These are phyloP conservation scores for Lodderomyces elongisporus DNA, from an alignment of 1,139 yeast genomes.

Conservation along the genomic window DNA sequence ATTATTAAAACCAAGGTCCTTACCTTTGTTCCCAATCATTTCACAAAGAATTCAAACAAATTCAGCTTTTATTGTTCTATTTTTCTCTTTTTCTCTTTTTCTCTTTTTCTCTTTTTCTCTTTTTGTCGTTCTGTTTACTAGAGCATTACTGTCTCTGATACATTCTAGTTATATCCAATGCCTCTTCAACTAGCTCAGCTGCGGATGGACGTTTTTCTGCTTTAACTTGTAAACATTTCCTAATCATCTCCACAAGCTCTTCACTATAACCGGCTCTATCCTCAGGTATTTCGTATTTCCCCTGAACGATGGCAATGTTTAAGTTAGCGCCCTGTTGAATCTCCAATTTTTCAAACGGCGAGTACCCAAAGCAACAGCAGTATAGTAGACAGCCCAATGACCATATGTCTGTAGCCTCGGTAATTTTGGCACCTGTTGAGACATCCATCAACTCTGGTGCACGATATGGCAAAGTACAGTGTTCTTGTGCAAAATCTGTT, in stretches of 20 bases:
- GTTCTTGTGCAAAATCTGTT: constrained; percentile 80
- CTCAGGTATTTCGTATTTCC: constrained; percentile 61
- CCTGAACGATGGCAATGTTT: constrained; percentile 69
- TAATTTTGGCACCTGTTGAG: constrained; percentile 54
- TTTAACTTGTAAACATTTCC: constrained; percentile 56
- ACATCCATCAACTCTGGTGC: constrained; percentile 89
- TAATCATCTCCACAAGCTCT: constrained; percentile 51
- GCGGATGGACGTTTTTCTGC: constrained; percentile 58
- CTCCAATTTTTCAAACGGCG: constrained; percentile 87
- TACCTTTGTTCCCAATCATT: too few relatives aligned
- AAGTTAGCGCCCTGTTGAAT: constrained; percentile 78
- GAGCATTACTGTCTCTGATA: too few relatives aligned
- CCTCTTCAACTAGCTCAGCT: constrained; percentile 50
- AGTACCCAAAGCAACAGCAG: constrained; percentile 68
- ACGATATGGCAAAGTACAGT: constrained; percentile 80
- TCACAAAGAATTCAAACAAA: too few relatives aligned
- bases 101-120: too few relatives aligned
- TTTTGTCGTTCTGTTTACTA: too few relatives aligned
- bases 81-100: too few relatives aligned
- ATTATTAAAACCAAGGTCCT: too few relatives aligned
- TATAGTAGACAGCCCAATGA: constrained; percentile 81
- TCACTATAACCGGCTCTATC: constrained; percentile 43
- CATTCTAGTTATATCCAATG: constrained; percentile 29
- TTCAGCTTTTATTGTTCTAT: too few relatives aligned
- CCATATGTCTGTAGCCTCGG: constrained; percentile 85